Conservation (phyloP, 75 land plant genomes). For the Picea glauca region DNA sequence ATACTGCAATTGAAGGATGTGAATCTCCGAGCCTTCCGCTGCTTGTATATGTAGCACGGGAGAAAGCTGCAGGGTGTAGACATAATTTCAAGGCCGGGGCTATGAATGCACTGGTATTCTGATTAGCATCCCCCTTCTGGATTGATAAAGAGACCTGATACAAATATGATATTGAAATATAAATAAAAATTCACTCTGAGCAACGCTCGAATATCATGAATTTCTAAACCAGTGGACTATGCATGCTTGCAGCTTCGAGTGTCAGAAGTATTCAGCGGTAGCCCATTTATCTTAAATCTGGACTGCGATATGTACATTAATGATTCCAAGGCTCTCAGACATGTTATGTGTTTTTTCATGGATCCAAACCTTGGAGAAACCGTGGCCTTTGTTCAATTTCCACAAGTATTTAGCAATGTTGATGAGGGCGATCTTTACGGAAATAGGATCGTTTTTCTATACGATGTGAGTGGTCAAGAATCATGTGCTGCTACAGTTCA, state of each 20-base stretch:
- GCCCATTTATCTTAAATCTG: conserved; percentile 14
- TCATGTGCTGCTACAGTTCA: background rate
- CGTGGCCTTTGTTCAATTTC: conserved; percentile 21
- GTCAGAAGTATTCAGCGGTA: conserved; percentile 12
- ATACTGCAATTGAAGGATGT: background rate
- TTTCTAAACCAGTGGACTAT: background rate
- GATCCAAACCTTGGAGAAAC: conserved; percentile 14
- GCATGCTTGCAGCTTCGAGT: conserved; percentile 10
- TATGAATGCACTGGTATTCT: conserved; percentile 6
- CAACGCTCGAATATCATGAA: background rate
- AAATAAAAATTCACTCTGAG: background rate
- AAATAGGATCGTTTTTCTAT: conserved; percentile 11
- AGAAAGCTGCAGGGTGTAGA: background rate
- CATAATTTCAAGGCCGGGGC: conserved; percentile 13
- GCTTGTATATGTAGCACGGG: conserved; percentile 6
- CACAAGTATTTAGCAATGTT: conserved; percentile 12
- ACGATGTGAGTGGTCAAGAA: conserved; percentile 9
- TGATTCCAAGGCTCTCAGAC: conserved; percentile 9
- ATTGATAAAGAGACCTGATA: background rate
- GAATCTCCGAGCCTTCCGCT: background rate
- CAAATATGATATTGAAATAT: background rate
- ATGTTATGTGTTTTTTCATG: conserved; percentile 15
- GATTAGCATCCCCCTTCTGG: background rate
- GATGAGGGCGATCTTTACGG: conserved; percentile 5
- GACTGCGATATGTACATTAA: conserved; percentile 17